phyloP scores from a whole-genome alignment of 768 basidiomycete species.

The Tremella mesenterica region DNA sequence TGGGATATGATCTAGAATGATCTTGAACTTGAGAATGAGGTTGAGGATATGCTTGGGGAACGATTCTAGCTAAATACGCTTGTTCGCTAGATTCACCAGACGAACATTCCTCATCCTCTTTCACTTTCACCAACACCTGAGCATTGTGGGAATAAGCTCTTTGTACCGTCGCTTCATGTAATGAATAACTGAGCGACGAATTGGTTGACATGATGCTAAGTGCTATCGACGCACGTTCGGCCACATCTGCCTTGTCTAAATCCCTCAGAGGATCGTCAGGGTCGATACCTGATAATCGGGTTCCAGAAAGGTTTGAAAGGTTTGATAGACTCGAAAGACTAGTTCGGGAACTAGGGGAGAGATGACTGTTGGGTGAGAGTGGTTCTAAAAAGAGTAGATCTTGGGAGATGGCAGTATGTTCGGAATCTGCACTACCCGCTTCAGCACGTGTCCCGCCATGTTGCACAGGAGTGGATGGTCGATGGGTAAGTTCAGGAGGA shows the following conservation, averaged over 20 bases:
- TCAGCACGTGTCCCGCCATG: too few relatives aligned
- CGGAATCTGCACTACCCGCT: too few relatives aligned
- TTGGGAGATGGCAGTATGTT: too few relatives aligned
- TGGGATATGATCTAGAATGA: background rate
- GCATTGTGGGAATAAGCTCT: background rate
- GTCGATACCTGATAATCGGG: background rate
- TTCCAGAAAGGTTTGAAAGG: too few relatives aligned
- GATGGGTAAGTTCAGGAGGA: too few relatives aligned
- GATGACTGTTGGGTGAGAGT: too few relatives aligned
- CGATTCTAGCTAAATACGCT: too few relatives aligned
- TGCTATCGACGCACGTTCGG: slow-evolving; percentile 12
- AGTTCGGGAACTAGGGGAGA: background rate
- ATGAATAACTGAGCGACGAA: slow-evolving; percentile 2
- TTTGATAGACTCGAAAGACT: too few relatives aligned
- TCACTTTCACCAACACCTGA: background rate
- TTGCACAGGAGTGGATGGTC: too few relatives aligned
- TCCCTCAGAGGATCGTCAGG: background rate
- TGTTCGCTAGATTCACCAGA: too few relatives aligned
- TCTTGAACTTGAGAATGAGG: background rate
- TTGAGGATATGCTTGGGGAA: background rate
- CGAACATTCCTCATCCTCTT: background rate
- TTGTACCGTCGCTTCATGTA: slow-evolving; percentile 9
- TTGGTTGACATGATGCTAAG: slow-evolving; percentile 3
- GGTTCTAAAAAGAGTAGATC: too few relatives aligned
- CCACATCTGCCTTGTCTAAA: slow-evolving; percentile 1